Evolutionary conservation across 768 basidiomycete species (phyloP).

Genomic region (Tubosaeta brunneosetosa): DNA sequence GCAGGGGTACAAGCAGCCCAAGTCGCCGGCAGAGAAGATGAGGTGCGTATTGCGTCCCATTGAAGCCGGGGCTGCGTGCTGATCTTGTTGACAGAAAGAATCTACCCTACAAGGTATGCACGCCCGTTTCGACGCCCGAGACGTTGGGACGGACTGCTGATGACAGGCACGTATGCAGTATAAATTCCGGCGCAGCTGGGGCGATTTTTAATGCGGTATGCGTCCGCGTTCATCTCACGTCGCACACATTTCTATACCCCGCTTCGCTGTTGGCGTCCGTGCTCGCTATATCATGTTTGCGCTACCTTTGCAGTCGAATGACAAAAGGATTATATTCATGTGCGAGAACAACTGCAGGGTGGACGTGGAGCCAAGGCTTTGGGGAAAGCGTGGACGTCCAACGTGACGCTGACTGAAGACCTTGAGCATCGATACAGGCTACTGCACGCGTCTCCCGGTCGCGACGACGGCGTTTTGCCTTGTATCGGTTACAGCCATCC

Average conservation of each 20-base stretch:
- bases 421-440: too few species aligned
- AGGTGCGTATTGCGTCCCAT: conserved; percentile 35
- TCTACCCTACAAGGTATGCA: conserved; percentile 77
- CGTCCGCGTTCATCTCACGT: conserved; percentile 7
- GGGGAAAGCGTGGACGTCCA: too few species aligned
- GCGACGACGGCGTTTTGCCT: too few species aligned
- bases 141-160: conserved; percentile 40
- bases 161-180: conserved; percentile 67
- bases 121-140: not conserved
- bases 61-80: not conserved
- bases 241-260: conserved; percentile 26
- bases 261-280: conserved; percentile 5
- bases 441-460: too few species aligned
- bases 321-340: conserved; percentile 3
- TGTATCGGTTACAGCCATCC: too few species aligned
- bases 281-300: conserved; percentile 1
- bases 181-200: conserved; percentile 86
- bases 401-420: too few species aligned
- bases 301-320: not conserved
- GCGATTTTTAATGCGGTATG: conserved; percentile 58
- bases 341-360: not conserved
- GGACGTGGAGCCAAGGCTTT: too few species aligned
- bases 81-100: conserved; percentile 50
- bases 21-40: conserved; percentile 69
- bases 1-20: conserved; percentile 69